Percentiles rank a stretch among this genome's conserved stretches.
Conservation (phyloP, 306 rosid species). For the Cyamopsis tetragonoloba region DNA sequence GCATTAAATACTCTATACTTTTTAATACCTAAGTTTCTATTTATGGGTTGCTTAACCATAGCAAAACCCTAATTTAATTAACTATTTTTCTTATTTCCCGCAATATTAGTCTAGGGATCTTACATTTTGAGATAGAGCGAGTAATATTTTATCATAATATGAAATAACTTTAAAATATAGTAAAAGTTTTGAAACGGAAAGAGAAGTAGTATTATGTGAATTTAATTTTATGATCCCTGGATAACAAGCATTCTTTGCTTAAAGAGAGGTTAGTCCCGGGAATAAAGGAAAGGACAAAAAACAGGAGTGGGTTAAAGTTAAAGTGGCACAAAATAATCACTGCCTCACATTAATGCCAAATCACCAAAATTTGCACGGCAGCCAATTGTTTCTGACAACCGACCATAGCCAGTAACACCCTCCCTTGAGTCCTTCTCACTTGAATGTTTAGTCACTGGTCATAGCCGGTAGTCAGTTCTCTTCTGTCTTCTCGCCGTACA, state of each 20-base stretch:
- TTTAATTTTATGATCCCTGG: conserved; percentile 49
- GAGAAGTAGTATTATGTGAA: not conserved
- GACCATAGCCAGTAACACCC: conserved; percentile 40
- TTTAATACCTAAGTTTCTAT: too few relatives aligned
- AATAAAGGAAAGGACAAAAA: conserved; percentile 58
- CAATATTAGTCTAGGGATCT: too few relatives aligned
- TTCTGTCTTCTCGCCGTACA: conserved; percentile 28
- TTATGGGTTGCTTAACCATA: too few relatives aligned
- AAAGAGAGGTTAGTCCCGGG: conserved; percentile 71
- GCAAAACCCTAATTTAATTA: too few relatives aligned
- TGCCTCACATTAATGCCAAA: conserved; percentile 39
- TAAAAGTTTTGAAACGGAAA: conserved; percentile 18
- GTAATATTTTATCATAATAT: too few relatives aligned
- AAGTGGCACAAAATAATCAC: conserved; percentile 32
- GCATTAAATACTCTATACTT: too few relatives aligned
- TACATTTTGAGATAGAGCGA: too few relatives aligned
- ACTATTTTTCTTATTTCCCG: too few relatives aligned
- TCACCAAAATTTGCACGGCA: conserved; percentile 13
- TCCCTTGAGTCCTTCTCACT: not conserved
- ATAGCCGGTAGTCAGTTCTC: conserved; percentile 43
- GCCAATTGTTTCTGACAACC: conserved; percentile 47
- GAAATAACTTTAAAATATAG: too few relatives aligned
- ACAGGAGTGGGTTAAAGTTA: conserved; percentile 47
- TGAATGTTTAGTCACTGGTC: conserved; percentile 54
- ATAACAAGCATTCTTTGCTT: conserved; percentile 81